Conservation (phyloP, 805 yeast species). For the Kuraishia capsulata region DNA sequence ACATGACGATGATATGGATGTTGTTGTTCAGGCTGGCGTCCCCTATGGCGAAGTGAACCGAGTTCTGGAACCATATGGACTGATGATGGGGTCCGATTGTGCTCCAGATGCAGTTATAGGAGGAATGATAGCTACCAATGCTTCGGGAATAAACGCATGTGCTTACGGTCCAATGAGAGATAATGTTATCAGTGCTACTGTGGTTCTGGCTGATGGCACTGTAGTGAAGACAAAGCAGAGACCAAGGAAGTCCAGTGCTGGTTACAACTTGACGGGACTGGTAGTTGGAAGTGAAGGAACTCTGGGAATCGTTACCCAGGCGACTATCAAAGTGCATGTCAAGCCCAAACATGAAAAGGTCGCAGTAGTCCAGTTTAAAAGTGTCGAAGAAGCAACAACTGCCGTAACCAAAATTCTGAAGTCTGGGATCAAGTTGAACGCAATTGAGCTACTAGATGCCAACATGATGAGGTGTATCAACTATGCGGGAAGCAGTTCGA, state of each 20-base stretch:
- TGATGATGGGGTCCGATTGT: constrained; percentile 26
- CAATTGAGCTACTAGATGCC: constrained; percentile 55
- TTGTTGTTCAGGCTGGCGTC: constrained; percentile 35
- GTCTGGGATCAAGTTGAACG: constrained; percentile 50
- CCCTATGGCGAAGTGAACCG: constrained; percentile 37
- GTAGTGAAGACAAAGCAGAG: constrained; percentile 53
- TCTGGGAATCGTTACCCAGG: constrained; percentile 58
- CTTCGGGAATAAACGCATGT: constrained; percentile 66
- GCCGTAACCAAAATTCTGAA: constrained; percentile 47
- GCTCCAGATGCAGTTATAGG: constrained; percentile 65
- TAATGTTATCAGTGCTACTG: constrained; percentile 48
- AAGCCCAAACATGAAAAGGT: constrained; percentile 50
- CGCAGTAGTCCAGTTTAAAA: constrained; percentile 53
- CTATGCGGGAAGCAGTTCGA: constrained; percentile 35
- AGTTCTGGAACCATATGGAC: constrained; percentile 14
- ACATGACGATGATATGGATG: constrained; percentile 33
- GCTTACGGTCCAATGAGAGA: constrained; percentile 65
- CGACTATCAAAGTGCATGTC: constrained; percentile 50
- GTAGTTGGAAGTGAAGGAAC: constrained; percentile 66
- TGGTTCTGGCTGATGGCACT: constrained; percentile 64
- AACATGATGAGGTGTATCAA: constrained; percentile 55
- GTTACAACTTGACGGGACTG: constrained; percentile 54
- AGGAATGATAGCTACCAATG: constrained; percentile 57
- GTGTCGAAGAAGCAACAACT: constrained; percentile 53
- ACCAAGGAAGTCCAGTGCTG: constrained; percentile 62